Conservation (phyloP, 768 basidiomycete genomes). For the Tulasnella sp. region DNA sequence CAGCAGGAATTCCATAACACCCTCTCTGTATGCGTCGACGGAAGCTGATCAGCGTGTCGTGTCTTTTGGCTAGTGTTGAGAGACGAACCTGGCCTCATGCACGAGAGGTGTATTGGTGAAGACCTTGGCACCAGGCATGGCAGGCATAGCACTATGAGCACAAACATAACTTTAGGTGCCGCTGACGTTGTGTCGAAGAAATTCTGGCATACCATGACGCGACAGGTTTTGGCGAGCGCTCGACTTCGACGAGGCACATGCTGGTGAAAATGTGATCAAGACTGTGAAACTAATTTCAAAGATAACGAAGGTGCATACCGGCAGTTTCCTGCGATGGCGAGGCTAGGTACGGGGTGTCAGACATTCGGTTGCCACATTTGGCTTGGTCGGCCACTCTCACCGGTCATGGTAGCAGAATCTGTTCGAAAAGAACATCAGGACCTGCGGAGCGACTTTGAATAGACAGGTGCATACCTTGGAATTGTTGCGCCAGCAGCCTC, state of each 20-base stretch:
- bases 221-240: slow-evolving; percentile 87
- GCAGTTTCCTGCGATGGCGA: slow-evolving; percentile 97
- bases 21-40: slow-evolving; percentile 46
- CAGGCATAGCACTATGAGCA: slow-evolving; percentile 76
- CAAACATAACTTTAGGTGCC: slow-evolving; percentile 11
- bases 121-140: slow-evolving; percentile 87
- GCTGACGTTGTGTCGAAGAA: background rate
- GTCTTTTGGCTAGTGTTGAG: background rate
- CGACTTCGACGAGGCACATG: slow-evolving; percentile 98
- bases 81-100: slow-evolving; percentile 62
- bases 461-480: slow-evolving; percentile 45
- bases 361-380: background rate
- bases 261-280: slow-evolving; percentile 30
- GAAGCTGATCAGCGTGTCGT: background rate
- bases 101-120: slow-evolving; percentile 88
- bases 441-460: background rate
- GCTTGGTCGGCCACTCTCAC: slow-evolving; percentile 26
- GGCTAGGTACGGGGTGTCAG: slow-evolving; percentile 36
- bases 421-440: slow-evolving; percentile 10
- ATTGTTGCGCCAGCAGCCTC: slow-evolving; percentile 76
- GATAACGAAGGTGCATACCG: slow-evolving; percentile 44
- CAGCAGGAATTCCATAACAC: slow-evolving; percentile 98
- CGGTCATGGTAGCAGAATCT: slow-evolving; percentile 85
- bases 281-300: slow-evolving; percentile 2
- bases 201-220: slow-evolving; percentile 68